These are phyloP conservation scores for Lizonia empirigonia DNA, from an alignment of 2,329 filamentous ascomycete species.

Conservation along the genomic window DNA sequence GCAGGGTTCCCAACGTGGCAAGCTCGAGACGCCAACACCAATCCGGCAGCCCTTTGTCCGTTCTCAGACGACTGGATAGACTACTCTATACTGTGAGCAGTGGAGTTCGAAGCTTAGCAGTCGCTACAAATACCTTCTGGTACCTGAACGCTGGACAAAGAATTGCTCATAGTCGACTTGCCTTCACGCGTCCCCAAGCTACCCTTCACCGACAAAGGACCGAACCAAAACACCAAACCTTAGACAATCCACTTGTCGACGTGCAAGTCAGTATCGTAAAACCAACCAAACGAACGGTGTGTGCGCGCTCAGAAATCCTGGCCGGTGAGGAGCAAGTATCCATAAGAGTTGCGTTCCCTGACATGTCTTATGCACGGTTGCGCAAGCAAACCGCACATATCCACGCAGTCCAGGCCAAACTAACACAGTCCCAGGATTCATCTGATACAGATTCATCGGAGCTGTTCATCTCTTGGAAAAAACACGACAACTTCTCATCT, in stretches of 20 bases:
- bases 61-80: slow-evolving; percentile 43
- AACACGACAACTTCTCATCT: neutral
- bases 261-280: slow-evolving; percentile 26
- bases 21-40: slow-evolving; percentile 41
- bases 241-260: slow-evolving; percentile 42
- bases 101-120: slow-evolving; percentile 38
- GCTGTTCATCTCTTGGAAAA: slow-evolving; percentile 9
- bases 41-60: slow-evolving; percentile 51
- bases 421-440: slow-evolving; percentile 36
- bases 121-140: slow-evolving; percentile 49
- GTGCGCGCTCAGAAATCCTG: slow-evolving; percentile 23
- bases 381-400: slow-evolving; percentile 41
- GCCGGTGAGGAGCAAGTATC: slow-evolving; percentile 42
- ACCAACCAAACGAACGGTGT: slow-evolving; percentile 37
- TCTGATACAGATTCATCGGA: neutral
- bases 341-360: slow-evolving; percentile 46
- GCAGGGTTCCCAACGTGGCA: slow-evolving; percentile 38
- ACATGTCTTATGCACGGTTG: slow-evolving; percentile 39
- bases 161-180: slow-evolving; percentile 42
- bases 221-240: slow-evolving; percentile 40
- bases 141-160: slow-evolving; percentile 46
- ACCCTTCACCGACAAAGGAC: slow-evolving; percentile 42
- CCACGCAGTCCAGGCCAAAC: slow-evolving; percentile 22
- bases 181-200: slow-evolving; percentile 38
- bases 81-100: slow-evolving; percentile 44